Percentiles rank a stretch among this genome's conserved stretches.
Conservation (phyloP, 148 eudicot species). For the Gaultheria prostrata region DNA sequence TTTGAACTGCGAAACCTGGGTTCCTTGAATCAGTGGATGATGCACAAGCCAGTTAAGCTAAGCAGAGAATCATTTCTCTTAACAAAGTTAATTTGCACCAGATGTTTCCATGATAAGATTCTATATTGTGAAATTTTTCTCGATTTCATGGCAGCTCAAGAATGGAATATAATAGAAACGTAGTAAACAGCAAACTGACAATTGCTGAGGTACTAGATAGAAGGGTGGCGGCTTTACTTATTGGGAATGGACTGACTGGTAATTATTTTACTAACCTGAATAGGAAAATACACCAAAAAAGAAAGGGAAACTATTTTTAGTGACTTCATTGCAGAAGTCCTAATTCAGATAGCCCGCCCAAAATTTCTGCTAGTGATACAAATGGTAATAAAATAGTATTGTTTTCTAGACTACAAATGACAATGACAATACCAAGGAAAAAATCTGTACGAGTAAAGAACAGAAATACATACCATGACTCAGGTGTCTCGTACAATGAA, state of each 20-base stretch:
- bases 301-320: neutral
- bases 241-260: neutral
- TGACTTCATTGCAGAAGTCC: neutral
- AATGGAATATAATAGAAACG: neutral
- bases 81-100: neutral
- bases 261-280: neutral
- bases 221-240: neutral
- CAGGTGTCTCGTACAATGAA: constrained; percentile 67
- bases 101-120: constrained; percentile 2
- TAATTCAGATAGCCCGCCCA: neutral
- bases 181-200: neutral
- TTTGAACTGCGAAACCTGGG: neutral
- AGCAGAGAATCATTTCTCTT: neutral
- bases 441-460: neutral
- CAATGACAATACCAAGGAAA: neutral
- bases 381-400: neutral
- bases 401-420: neutral
- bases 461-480: constrained; percentile 56
- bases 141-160: neutral
- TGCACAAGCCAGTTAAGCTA: neutral
- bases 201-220: neutral
- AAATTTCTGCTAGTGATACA: neutral
- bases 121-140: neutral
- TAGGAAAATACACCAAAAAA: neutral
- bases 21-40: neutral